Evolutionary conservation across 2,329 filamentous ascomycete species (phyloP), one percentile per base, ranked within the genome.

Genomic region (Ascochyta lentis): DNA sequence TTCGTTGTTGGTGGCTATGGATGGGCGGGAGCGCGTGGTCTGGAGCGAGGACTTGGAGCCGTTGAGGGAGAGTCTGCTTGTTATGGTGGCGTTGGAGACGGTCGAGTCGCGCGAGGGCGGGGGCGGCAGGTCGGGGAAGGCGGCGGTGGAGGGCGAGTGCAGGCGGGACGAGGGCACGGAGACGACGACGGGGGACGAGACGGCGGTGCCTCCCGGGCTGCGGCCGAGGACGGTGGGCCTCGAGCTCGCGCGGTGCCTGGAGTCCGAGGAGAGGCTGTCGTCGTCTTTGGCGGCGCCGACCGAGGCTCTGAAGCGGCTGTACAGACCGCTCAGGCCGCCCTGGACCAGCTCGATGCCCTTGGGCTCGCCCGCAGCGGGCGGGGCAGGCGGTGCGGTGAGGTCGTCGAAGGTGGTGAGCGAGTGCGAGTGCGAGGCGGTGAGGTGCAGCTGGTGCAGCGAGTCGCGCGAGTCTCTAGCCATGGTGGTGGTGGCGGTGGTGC

Each of bases 381-480:
- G 80, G 2, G 82, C 79, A 0, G 90, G 87, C 5, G 88, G 87
- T 1, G 89, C 84, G 0, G 89, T 90, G 68, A 96, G 93, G 70
- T 97, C 93, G 77, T 96, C 96, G 77, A 98, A 98, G 8, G 92
- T 96, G 2, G 94, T 98, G 43, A 98, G 82, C 31, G 87, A 86
- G 60, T 90, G 89, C 31, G 90, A 90, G 72, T 91, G 90, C 69
- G 90, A 96, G n/a, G 93, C 92, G 6, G 90, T 88, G 46, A 83
- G 92, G 76, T 97, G 94, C 64, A 97, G 96, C 67, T 91, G 88
- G 76, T 96, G 90, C 58, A 97, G 86, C 39, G 71, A 55, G 26
- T 51, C 63, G 26, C 59, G 63, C 47, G 66, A 59, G 59, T 64
- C 61, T 38, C 56, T 58, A 43, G 70, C 61, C 71, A 73, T 74